Percentiles rank a stretch among this genome's conserved stretches.
These are phyloP conservation scores for Blastomyces silverae DNA, from an alignment of 2,329 filamentous ascomycete species.

Conservation along the genomic window DNA sequence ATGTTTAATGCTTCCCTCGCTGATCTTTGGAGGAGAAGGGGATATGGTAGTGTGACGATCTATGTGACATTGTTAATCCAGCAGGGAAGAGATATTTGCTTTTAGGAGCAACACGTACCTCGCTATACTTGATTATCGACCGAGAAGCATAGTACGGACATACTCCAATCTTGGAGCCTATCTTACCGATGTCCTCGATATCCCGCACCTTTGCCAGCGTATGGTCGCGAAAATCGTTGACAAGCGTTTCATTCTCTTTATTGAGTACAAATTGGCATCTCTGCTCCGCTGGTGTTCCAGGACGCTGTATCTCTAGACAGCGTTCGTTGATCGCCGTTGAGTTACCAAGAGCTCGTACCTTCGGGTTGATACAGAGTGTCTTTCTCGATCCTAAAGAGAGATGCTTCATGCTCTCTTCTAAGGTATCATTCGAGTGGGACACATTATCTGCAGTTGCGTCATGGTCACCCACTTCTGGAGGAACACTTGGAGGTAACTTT, in stretches of 20 bases:
- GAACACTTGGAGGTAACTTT: constrained; percentile 65
- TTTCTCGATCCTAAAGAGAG: constrained; percentile 79
- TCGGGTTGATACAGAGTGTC: constrained; percentile 80
- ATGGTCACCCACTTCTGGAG: constrained; percentile 34
- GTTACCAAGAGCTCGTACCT: constrained; percentile 62
- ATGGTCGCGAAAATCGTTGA: constrained; percentile 77
- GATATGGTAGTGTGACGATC: constrained; percentile 89
- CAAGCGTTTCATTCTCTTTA: constrained; percentile 64
- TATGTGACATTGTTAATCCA: constrained; percentile 28
- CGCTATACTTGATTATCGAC: constrained; percentile 69
- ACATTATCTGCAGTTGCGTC: constrained; percentile 20
- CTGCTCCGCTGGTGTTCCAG: constrained; percentile 54
- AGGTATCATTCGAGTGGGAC: constrained; percentile 20
- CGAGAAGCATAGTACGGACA: constrained; percentile 97
- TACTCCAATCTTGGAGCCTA: constrained; percentile 72
- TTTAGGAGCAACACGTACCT: constrained; percentile 42
- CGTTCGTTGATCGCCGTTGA: constrained; percentile 85
- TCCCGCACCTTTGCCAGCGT: constrained; percentile 78
- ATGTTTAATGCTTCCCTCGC: constrained; percentile 83
- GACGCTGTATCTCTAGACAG: constrained; percentile 82
- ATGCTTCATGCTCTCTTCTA: constrained; percentile 64
- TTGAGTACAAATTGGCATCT: constrained; percentile 71
- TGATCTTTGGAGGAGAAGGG: constrained; percentile 75
- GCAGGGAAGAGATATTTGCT: constrained; percentile 1
- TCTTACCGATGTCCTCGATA: constrained; percentile 77